These are phyloP conservation scores for Petunia secreta DNA, from an alignment of 257 asterid genomes.

Conservation along the genomic window DNA sequence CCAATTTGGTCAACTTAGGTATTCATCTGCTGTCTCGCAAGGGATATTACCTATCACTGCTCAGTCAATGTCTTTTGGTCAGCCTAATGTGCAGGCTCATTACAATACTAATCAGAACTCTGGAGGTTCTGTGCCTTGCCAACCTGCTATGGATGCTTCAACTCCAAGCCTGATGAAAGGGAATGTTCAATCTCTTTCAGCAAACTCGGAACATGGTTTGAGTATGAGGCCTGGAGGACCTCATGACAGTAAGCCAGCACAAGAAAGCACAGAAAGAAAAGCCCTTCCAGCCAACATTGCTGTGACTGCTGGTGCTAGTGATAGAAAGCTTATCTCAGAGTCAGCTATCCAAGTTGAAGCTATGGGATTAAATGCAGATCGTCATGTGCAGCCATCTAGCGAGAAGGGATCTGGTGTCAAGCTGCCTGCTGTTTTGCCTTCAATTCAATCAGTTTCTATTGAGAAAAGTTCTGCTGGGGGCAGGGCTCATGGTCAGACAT, in stretches of 20 bases:
- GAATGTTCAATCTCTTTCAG: conserved; percentile 37
- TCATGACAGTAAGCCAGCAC: conserved; percentile 39
- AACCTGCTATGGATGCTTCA: conserved; percentile 49
- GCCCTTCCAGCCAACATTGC: conserved; percentile 34
- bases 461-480: conserved; percentile 50
- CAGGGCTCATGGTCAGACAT: conserved; percentile 49
- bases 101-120: conserved; percentile 50
- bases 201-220: conserved; percentile 49
- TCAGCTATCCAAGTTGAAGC: conserved; percentile 47
- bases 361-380: conserved; percentile 43
- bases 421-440: conserved; percentile 38
- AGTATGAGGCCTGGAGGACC: conserved; percentile 45
- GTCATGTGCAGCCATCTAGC: conserved; percentile 41
- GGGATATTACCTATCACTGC: conserved; percentile 65
- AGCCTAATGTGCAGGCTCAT: conserved; percentile 58
- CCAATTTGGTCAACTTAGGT: conserved; percentile 86
- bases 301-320: conserved; percentile 42
- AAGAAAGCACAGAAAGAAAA: conserved; percentile 33
- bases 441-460: conserved; percentile 43
- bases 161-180: conserved; percentile 41
- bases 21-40: conserved; percentile 70
- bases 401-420: conserved; percentile 53
- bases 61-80: conserved; percentile 63
- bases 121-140: conserved; percentile 47
- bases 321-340: conserved; percentile 39